Percentiles rank a stretch among this genome's conserved stretches.
These are phyloP conservation scores for Sugiyamaella chiloensis DNA, from an alignment of 805 yeast genomes.

Conservation along the genomic window DNA sequence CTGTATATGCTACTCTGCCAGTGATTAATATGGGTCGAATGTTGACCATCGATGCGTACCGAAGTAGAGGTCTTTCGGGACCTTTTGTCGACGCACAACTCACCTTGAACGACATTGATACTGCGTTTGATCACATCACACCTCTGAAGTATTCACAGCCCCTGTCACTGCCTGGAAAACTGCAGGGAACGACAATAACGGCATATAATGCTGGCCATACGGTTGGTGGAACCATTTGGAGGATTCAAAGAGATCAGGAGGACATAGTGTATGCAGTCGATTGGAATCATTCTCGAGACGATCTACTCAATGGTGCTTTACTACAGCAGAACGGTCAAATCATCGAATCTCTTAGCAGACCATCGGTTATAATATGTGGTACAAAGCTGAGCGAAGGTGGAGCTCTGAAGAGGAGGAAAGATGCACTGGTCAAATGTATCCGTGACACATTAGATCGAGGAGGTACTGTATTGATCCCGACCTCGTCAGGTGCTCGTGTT, in stretches of 20 bases:
- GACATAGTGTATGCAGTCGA: conserved; percentile 83
- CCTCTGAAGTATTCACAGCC: conserved; percentile 79
- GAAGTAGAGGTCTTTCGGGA: conserved; percentile 71
- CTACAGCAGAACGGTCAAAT: conserved; percentile 57
- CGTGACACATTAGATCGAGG: conserved; percentile 67
- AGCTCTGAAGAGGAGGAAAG: conserved; percentile 57
- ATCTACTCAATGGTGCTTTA: conserved; percentile 73
- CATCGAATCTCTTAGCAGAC: conserved; percentile 60
- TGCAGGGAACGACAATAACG: conserved; percentile 57
- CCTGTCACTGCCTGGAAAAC: conserved; percentile 55
- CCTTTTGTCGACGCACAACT: conserved; percentile 53
- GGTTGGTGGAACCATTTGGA: conserved; percentile 92
- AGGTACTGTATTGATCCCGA: conserved; percentile 80
- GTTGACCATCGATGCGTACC: conserved; percentile 77
- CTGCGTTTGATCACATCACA: conserved; percentile 66
- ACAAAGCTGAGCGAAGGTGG: conserved; percentile 51
- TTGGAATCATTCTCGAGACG: conserved; percentile 93
- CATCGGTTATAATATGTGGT: conserved; percentile 79
- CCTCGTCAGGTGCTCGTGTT: conserved; percentile 74
- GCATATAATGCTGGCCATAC: conserved; percentile 92
- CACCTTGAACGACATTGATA: conserved; percentile 73
- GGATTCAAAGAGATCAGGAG: conserved; percentile 67
- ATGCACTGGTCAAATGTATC: conserved; percentile 58
- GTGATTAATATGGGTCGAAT: conserved; percentile 81
- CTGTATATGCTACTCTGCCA: conserved; percentile 87